Base-by-base conservation (phyloP, 208 protist genomes). In the Trypanosoma scelopori region DNA sequence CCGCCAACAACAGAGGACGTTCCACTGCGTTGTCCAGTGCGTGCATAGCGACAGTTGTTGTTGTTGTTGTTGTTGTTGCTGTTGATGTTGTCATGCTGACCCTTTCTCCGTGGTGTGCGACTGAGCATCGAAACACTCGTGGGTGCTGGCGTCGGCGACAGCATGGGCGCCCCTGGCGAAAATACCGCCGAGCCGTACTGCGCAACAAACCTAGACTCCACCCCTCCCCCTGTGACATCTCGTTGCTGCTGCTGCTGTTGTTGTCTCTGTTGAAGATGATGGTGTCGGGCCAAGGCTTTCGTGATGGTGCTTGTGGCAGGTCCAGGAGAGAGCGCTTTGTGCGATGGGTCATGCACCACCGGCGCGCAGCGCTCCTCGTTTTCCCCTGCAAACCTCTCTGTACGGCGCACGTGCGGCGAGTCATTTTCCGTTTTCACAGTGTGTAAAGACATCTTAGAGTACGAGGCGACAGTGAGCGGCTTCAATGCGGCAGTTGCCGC, bases 1-100 rank as follows among this genome's bases (percentile, higher is more conserved):
- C 84, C 85, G 32, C 65, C 72, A 23, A 67, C 79, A 20, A 81
- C 70, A 12, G 80, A 85, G 27, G 80, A 87, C 3, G 83, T 74
- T 37, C 81, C 81, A 69, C 86, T 88, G 30, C 65, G 56, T 47
- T 35, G 69, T 30, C n/a, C 72, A 55, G 35, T 59, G 45, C 28
- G 41, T 37, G n/a, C 52, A 27, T 16, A 12, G 50, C 32, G 30
- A 22, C 41, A 4, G 46, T 63, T 76, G 69, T 20, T 59, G 48
- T 23, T 64, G 35, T 7, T 43, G 3, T 39, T 23, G 35, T 9
- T 12, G 32, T 37, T 3, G 32, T 9, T 37, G 32, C 32, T 37
- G 9, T 37, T 37, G 3, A 37, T 37, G 32, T 37, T 49, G 12
- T 64, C 6, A 12, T 55, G 47, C 18, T 45, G 39, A 25, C 45